Conservation (phyloP, 768 basidiomycete genomes). For the Pilatotrama ljubarskyi region DNA sequence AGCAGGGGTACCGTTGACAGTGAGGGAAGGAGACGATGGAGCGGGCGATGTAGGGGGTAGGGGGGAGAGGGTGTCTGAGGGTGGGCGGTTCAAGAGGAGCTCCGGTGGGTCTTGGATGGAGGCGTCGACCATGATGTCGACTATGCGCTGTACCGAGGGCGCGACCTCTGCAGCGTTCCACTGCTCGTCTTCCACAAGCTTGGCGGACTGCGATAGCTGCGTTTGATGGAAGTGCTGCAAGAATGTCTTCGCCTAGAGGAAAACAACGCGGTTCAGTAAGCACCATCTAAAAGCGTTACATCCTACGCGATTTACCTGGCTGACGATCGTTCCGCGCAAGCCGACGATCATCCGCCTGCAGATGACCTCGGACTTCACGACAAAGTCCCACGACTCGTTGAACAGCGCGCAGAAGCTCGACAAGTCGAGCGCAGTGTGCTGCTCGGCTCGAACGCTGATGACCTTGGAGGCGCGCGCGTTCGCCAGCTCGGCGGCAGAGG, state of each 20-base stretch:
- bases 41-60: slow-evolving; percentile 26
- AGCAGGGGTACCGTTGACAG: slow-evolving; percentile 14
- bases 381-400: slow-evolving; percentile 86
- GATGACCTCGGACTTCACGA: slow-evolving; percentile 82
- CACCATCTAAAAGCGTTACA: neutral
- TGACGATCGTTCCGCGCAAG: slow-evolving; percentile 79
- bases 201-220: slow-evolving; percentile 77
- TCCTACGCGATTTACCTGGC: slow-evolving; percentile 53
- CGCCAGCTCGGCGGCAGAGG: slow-evolving; percentile 80
- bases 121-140: slow-evolving; percentile 72
- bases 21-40: slow-evolving; percentile 21
- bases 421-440: slow-evolving; percentile 72
- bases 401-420: slow-evolving; percentile 79
- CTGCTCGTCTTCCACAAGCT: slow-evolving; percentile 92
- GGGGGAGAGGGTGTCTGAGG: slow-evolving; percentile 28
- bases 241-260: slow-evolving; percentile 77
- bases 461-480: slow-evolving; percentile 82
- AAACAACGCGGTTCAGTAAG: slow-evolving; percentile 6
- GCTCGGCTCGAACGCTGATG: slow-evolving; percentile 73
- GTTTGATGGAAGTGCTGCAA: slow-evolving; percentile 83
- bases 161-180: slow-evolving; percentile 86
- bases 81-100: slow-evolving; percentile 43
- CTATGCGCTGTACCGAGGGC: slow-evolving; percentile 61
- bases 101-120: slow-evolving; percentile 83
- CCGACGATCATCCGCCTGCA: slow-evolving; percentile 92